Conservation (phyloP, 108 stramenopile species). For the Cyclotella choctawhatcheeana region DNA sequence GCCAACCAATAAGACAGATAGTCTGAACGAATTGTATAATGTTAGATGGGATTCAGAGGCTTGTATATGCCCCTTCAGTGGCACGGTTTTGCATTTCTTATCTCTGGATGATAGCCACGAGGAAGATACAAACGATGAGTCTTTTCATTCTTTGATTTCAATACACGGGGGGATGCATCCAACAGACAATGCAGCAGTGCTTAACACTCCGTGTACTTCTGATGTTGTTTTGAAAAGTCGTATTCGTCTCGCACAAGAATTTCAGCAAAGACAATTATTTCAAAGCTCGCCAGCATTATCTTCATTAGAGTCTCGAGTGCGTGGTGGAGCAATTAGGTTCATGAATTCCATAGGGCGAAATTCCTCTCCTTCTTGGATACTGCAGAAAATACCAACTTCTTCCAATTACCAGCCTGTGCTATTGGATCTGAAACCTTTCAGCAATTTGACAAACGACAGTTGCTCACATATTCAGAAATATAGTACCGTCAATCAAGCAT, state of each 20-base stretch:
- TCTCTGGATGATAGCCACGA: conserved; percentile 15
- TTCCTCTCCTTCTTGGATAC: conserved; percentile 22
- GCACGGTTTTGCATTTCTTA: conserved; percentile 66
- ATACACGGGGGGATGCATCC: conserved; percentile 26
- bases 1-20: background rate
- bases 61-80: conserved; percentile 51
- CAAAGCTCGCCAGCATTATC: background rate
- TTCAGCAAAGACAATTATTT: conserved; percentile 9
- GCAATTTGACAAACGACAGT: background rate
- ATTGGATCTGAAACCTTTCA: conserved; percentile 23
- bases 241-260: conserved; percentile 19
- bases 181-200: background rate
- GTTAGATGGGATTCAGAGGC: conserved; percentile 61
- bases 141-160: conserved; percentile 22
- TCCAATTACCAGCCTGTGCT: background rate
- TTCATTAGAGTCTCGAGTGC: conserved; percentile 20
- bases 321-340: conserved; percentile 14
- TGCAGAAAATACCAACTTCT: conserved; percentile 9
- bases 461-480: background rate
- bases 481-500: background rate
- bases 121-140: conserved; percentile 4
- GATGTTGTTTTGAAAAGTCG: conserved; percentile 21
- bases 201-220: background rate
- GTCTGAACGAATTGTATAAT: conserved; percentile 51
- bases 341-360: conserved; percentile 18